Conservation (phyloP, 768 basidiomycete species). For the Phylloporus sp. region DNA sequence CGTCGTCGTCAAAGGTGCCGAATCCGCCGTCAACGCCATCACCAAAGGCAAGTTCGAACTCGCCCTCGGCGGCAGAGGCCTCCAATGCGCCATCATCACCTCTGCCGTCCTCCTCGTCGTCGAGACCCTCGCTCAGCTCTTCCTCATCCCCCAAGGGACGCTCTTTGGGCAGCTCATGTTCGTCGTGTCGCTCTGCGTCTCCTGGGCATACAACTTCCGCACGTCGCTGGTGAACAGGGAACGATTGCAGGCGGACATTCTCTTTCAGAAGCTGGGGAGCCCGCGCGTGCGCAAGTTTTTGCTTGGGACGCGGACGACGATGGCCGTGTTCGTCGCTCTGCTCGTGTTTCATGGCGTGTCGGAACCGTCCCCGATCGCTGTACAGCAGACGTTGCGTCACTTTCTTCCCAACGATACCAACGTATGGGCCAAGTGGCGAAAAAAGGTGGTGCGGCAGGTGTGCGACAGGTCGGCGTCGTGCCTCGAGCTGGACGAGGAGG, state of each 20-base stretch:
- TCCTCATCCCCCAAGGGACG: slow-evolving; percentile 30
- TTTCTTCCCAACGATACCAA: slow-evolving; percentile 21
- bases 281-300: slow-evolving; percentile 12
- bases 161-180: slow-evolving; percentile 36
- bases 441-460: slow-evolving; percentile 11
- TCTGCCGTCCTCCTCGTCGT: slow-evolving; percentile 25
- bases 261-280: slow-evolving; percentile 11
- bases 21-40: slow-evolving; percentile 25
- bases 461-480: background rate
- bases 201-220: slow-evolving; percentile 33
- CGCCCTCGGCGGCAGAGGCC: no score
- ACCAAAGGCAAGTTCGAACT: slow-evolving; percentile 29
- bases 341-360: slow-evolving; percentile 17
- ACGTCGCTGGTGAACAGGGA: slow-evolving; percentile 34
- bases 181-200: slow-evolving; percentile 25
- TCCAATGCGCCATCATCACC: slow-evolving; percentile 21
- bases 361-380: background rate
- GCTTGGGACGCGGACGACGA: slow-evolving; percentile 18
- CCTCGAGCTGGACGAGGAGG: background rate
- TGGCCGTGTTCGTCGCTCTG: slow-evolving; percentile 22
- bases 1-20: slow-evolving; percentile 26
- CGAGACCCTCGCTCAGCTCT: slow-evolving; percentile 32
- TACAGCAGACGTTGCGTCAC: background rate
- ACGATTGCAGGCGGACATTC: slow-evolving; percentile 17
- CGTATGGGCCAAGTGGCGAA: slow-evolving; percentile 22